Conservation (phyloP, 768 basidiomycete genomes). For the Hysterangium stoloniferum region DNA sequence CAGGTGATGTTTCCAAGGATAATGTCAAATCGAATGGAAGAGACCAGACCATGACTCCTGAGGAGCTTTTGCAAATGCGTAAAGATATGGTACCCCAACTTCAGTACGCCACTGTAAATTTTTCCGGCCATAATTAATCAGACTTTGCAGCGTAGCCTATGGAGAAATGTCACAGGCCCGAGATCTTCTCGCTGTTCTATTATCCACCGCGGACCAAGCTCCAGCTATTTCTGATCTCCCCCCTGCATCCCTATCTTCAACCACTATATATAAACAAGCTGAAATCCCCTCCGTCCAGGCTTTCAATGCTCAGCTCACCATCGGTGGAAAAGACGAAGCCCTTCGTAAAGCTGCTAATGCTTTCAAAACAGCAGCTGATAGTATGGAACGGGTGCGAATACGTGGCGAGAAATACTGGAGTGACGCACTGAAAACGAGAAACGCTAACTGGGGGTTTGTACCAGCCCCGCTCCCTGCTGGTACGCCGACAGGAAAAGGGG, state of each 20-base stretch:
- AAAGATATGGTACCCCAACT: conserved; percentile 63
- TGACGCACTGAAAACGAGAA: conserved; percentile 68
- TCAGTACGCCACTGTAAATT: conserved; percentile 42
- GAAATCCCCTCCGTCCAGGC: conserved; percentile 58
- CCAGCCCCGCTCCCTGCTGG: conserved; percentile 73
- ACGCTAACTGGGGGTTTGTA: conserved; percentile 73
- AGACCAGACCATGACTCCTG: conserved; percentile 52
- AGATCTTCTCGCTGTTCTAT: conserved; percentile 56
- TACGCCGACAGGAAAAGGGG: conserved; percentile 62
- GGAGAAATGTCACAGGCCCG: conserved; percentile 76
- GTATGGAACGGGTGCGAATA: conserved; percentile 54
- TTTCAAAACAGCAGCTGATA: conserved; percentile 61
- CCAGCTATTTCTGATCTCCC: conserved; percentile 22
- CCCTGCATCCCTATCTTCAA: conserved; percentile 43
- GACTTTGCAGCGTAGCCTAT: conserved; percentile 47
- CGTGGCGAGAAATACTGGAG: conserved; percentile 74
- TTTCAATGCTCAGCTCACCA: conserved; percentile 61
- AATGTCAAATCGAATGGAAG: conserved; percentile 13
- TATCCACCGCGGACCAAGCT: conserved; percentile 35
- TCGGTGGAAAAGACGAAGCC: conserved; percentile 77
- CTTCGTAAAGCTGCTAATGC: conserved; percentile 65
- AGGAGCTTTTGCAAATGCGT: conserved; percentile 69
- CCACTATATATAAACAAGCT: conserved; percentile 56
- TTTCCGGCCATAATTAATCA: conserved; percentile 1
- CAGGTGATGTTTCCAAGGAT: conserved; percentile 27